These are phyloP conservation scores for Saksenaea vasiformis DNA, from an alignment of 371 early-diverging fungal genomes.

Conservation along the genomic window DNA sequence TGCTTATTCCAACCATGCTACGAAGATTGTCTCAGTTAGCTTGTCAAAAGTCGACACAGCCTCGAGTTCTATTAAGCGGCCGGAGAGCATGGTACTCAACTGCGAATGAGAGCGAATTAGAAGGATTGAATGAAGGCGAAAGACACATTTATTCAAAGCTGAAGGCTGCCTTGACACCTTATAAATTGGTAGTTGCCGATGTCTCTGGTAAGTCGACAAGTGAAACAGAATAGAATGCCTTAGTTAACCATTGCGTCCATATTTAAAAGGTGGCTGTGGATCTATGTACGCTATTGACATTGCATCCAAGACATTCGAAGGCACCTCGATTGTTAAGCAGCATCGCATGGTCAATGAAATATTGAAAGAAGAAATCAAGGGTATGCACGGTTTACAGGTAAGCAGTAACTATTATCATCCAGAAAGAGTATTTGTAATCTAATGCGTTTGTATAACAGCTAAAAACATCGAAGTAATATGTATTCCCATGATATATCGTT, in stretches of 20 bases:
- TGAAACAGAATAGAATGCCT: background rate
- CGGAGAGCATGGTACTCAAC: background rate
- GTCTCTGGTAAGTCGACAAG: slow-evolving; percentile 68
- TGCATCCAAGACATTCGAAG: slow-evolving; percentile 75
- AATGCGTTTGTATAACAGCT: background rate
- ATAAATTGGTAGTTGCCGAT: slow-evolving; percentile 79
- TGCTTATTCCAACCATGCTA: background rate
- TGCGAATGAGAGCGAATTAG: background rate
- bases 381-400: slow-evolving; percentile 89
- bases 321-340: slow-evolving; percentile 79
- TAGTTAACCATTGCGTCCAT: background rate
- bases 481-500: too few relatives aligned
- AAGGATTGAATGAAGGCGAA: slow-evolving; percentile 65
- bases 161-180: slow-evolving; percentile 63
- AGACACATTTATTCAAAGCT: slow-evolving; percentile 74
- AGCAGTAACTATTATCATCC: background rate
- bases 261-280: slow-evolving; percentile 83
- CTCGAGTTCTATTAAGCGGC: background rate
- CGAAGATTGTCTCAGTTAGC: background rate
- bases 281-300: slow-evolving; percentile 92
- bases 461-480: background rate
- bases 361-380: slow-evolving; percentile 87
- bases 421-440: background rate
- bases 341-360: slow-evolving; percentile 87
- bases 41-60: background rate